phyloP scores from a whole-genome alignment of 2,329 filamentous ascomycete genomes.

The Phaeoacremonium minimum region DNA sequence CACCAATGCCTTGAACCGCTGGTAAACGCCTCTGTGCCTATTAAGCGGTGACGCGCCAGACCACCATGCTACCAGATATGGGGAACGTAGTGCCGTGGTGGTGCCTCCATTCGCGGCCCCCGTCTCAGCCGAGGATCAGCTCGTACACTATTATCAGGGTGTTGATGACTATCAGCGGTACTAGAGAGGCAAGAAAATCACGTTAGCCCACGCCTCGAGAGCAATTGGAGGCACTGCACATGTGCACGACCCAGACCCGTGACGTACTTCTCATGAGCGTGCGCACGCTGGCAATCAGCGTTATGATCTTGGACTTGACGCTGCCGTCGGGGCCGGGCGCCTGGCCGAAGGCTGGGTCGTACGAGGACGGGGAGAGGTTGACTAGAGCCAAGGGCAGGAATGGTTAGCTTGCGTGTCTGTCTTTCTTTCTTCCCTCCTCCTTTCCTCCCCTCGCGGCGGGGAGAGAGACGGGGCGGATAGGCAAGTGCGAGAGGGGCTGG shows the following conservation, averaged over 20 bases:
- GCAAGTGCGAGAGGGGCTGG: not conserved
- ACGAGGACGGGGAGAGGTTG: constrained; percentile 68
- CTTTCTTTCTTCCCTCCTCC: not conserved
- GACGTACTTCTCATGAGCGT: constrained; percentile 87
- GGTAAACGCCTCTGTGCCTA: too few relatives aligned
- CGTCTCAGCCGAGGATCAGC: constrained; percentile 66
- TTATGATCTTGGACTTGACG: constrained; percentile 81
- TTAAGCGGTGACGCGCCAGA: too few relatives aligned
- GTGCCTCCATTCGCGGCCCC: not conserved
- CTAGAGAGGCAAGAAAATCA: constrained; percentile 36
- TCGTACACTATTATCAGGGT: constrained; percentile 80
- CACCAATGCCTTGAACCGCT: too few relatives aligned
- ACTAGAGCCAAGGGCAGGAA: constrained; percentile 66
- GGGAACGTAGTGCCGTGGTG: too few relatives aligned
- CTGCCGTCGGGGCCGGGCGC: constrained; percentile 63
- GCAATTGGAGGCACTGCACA: constrained; percentile 3
- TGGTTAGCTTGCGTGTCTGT: constrained; percentile 10
- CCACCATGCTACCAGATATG: too few relatives aligned
- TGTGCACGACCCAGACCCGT: not conserved
- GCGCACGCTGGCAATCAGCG: constrained; percentile 84
- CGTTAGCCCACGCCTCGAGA: not conserved
- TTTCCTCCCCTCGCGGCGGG: not conserved
- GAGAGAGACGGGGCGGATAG: constrained; percentile 6
- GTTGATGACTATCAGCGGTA: constrained; percentile 82
- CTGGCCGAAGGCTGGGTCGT: constrained; percentile 76